Evolutionary conservation across 768 basidiomycete species (phyloP), one percentile per base, ranked within the genome.

Genomic region (Leccinum rimulosum): DNA sequence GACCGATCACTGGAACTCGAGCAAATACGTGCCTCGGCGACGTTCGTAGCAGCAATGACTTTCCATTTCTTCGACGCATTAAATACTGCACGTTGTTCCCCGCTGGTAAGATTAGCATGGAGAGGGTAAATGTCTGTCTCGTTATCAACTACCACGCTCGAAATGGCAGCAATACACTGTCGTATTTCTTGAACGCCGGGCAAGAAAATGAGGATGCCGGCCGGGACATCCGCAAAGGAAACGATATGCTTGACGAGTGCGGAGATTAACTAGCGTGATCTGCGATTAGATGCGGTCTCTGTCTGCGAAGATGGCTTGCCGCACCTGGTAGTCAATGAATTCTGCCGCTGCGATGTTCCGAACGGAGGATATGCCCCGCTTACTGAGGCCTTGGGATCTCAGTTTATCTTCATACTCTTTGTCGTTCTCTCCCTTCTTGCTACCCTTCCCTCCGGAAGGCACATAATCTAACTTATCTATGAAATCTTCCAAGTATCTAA

Each of bases 141-240:
- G 8, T 70, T 70, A 4, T 64, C 58, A 1, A 76, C n/a, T 28
- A 64, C 27, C 14, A 69, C 62, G 40, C 67, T 68, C 15, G 75
- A 77, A 47, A 94, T 74, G 4, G 81, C 77, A 12, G 87, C 82
- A 19, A 92, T 84, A 65, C 89, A 91, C 60, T 88, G 85, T 19
- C 85, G 82, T 62, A 94, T 94, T 68, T 94, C 91, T 72, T 89
- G 89, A 2, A 93, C 88, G 70, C 95, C 95, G n/a, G 93, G 86
- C 56, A 95, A 77, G 74, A 98, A 98, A 48, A 97, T 83, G 25
- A 98, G 79, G 49, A 97, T 84, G 6, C 88, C 93, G 3, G 85
- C 89, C 6, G 59, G 61, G 9, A 70, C 73, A 12, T 77, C 67
- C 25, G 75, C 70, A 6, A 79, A 82, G 6, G 75, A 69, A 14